Evolutionary conservation across 2,329 filamentous ascomycete species (phyloP).

Genomic region (Penicillium rolfsii): DNA sequence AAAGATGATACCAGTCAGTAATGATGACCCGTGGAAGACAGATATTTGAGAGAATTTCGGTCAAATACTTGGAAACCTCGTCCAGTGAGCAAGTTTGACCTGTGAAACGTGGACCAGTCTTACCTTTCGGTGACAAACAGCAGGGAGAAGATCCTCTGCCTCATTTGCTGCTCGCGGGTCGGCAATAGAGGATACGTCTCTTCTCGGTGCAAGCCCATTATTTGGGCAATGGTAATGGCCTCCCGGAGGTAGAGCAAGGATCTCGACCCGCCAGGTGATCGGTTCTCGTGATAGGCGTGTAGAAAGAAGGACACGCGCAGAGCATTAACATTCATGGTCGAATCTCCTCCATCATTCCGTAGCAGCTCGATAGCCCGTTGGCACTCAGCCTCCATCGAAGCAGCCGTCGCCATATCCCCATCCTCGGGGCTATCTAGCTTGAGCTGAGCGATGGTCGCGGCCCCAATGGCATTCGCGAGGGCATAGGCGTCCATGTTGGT

Average conservation of each 20-base stretch:
- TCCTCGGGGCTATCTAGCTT: background rate
- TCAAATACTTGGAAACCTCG: background rate
- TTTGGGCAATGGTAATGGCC: slow-evolving; percentile 5
- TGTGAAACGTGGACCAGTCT: background rate
- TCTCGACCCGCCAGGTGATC: background rate
- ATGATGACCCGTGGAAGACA: background rate
- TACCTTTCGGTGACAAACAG: slow-evolving; percentile 6
- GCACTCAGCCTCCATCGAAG: slow-evolving; percentile 2
- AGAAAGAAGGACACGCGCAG: slow-evolving; percentile 4
- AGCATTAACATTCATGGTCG: background rate
- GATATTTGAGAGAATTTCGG: background rate
- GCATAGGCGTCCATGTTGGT: slow-evolving; percentile 1
- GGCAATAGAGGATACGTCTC: background rate
- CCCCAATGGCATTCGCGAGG: slow-evolving; percentile 1
- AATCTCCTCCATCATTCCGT: background rate
- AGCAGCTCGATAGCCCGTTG: background rate
- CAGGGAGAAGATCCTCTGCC: background rate
- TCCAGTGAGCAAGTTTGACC: background rate
- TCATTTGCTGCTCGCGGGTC: background rate
- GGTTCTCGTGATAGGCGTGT: slow-evolving; percentile 4
- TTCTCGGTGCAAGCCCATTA: slow-evolving; percentile 6
- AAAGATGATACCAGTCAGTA: background rate
- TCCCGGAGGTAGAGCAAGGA: slow-evolving; percentile 7
- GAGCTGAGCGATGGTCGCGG: slow-evolving; percentile 5
- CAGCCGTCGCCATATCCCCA: background rate